Percentiles rank a stretch among this genome's conserved stretches.
Evolutionary conservation across 352 stramenopile species (phyloP).

Genomic region (Globisporangium lucens): DNA sequence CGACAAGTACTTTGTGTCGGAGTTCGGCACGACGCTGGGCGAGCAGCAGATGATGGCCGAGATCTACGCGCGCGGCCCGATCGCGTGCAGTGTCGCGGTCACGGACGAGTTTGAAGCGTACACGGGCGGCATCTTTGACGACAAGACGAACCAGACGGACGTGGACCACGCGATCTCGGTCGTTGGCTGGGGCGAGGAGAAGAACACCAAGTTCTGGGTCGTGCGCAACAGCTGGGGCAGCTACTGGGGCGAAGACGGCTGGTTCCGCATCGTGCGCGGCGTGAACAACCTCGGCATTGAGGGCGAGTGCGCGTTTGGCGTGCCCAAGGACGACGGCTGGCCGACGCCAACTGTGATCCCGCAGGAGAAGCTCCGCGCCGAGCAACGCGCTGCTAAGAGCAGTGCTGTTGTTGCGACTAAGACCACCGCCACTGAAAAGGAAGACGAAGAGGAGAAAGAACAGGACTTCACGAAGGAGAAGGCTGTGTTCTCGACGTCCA

Average conservation of each 20-base stretch:
- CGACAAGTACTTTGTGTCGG: slow-evolving; percentile 94
- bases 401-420: not conserved
- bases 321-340: slow-evolving; percentile 80
- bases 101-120: slow-evolving; percentile 89
- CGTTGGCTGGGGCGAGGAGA: slow-evolving; percentile 93
- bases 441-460: slow-evolving; percentile 18
- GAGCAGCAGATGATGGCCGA: slow-evolving; percentile 95
- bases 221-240: slow-evolving; percentile 95
- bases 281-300: slow-evolving; percentile 94
- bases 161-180: slow-evolving; percentile 94
- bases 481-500: slow-evolving; percentile 15
- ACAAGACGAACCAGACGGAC: slow-evolving; percentile 78
- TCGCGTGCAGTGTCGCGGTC: slow-evolving; percentile 93
- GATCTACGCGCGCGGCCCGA: slow-evolving; percentile 94
- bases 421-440: not conserved
- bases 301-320: slow-evolving; percentile 90
- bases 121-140: slow-evolving; percentile 91
- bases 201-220: slow-evolving; percentile 92
- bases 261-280: slow-evolving; percentile 90
- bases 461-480: slow-evolving; percentile 24
- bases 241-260: slow-evolving; percentile 95
- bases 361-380: slow-evolving; percentile 18
- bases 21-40: slow-evolving; percentile 91
- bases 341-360: slow-evolving; percentile 32
- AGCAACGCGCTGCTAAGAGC: not conserved